Base-by-base conservation (phyloP, 176 grass and related monocot genomes). In the Panicum miliaceum region DNA sequence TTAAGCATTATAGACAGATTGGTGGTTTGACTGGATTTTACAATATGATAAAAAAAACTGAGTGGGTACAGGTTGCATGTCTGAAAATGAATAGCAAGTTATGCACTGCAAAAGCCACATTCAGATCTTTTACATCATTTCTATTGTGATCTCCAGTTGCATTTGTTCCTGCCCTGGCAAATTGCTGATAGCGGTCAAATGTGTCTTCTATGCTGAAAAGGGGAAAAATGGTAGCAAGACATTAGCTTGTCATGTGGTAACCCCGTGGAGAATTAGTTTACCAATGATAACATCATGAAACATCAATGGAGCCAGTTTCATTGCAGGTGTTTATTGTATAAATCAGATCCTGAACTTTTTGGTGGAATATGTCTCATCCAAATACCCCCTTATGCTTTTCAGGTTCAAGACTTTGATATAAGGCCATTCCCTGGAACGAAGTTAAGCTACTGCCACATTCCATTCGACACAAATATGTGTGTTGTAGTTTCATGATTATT, bases 171-270 rank as follows among this genome's bases (percentile, higher is more conserved):
- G 16, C 27, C 52, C 71, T 27, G 29, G 23, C 48, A 52, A 73
- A 73, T 20, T 73, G 45, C 16, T 34, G 25, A 20, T 73, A 73
- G 26, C 71, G 45, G 46, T 52, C 48, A 51, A 20, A 52, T 73
- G 46, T 73, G 20, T 73, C 71, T 18, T 73, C 46, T 73, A 52
- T 73, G 26, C 71, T 73, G 69, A 51, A 73, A 72, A 72, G 12
- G 69, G 7, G 18, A 5, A 7, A 59, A 26, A 48, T 59, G 3
- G 9, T 5, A 72, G 16, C 10, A 52, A 12, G 15, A 20, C 18
- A 73, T 73, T 52, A 73, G 71, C 71, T 52, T 26, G 12, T 20
- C 18, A 25, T 46, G 32, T 73, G 48, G 18, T 73, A 14, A 48
- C 18, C 26, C 8, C 25, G 2, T 51, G 13, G 14, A 73, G 19